These are phyloP conservation scores for Trifolium repens DNA, from an alignment of 306 rosid genomes.

Conservation along the genomic window DNA sequence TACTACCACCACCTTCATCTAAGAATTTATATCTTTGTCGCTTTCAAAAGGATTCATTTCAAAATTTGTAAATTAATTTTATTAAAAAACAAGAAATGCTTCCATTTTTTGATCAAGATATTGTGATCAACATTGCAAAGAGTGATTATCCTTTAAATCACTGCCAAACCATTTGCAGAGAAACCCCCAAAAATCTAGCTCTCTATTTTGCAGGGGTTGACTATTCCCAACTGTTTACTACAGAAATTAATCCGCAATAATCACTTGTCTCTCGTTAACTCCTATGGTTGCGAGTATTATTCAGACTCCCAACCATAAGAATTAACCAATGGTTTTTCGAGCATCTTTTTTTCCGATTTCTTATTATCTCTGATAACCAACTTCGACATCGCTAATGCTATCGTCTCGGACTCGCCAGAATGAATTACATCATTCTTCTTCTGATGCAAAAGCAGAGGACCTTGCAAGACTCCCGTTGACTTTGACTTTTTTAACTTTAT, in stretches of 20 bases:
- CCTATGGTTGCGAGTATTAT: not conserved
- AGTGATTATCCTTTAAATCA: not conserved
- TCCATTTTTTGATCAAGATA: not conserved
- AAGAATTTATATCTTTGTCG: not conserved
- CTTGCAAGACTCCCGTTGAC: conserved; percentile 59
- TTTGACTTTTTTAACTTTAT: conserved; percentile 64
- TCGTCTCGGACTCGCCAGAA: conserved; percentile 21
- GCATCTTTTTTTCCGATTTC: conserved; percentile 48
- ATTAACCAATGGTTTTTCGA: conserved; percentile 58
- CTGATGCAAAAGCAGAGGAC: conserved; percentile 4
- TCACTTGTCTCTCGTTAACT: too few relatives aligned
- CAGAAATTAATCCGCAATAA: too few relatives aligned
- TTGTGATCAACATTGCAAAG: not conserved
- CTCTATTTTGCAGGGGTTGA: not conserved
- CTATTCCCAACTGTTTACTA: not conserved
- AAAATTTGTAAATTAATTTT: not conserved
- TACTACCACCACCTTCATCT: not conserved
- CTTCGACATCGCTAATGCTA: conserved; percentile 44
- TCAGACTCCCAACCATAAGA: not conserved
- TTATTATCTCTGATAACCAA: conserved; percentile 37
- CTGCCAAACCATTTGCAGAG: not conserved
- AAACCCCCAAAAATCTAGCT: not conserved
- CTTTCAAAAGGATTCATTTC: not conserved
- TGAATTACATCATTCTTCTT: not conserved
- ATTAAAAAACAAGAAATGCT: not conserved